Evolutionary conservation across 768 basidiomycete genomes (phyloP), one percentile per base, ranked within the genome.

Genomic region (Rhizopogon roseolus): DNA sequence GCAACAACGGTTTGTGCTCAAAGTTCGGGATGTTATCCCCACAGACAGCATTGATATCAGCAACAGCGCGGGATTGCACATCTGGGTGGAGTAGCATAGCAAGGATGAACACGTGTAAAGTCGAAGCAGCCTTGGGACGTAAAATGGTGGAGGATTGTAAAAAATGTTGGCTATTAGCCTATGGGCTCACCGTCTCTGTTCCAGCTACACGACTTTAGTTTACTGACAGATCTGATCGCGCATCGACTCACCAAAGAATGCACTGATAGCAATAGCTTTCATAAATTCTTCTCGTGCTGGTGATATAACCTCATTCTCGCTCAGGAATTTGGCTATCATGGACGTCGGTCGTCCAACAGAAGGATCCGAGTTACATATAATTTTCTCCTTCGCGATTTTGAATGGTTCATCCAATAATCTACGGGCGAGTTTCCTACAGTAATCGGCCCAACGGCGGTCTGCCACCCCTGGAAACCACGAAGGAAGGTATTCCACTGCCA

Each of bases 81-180:
- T 67, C 62, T 13, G 69, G 68, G 41, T 62, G 46, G n/a, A 64
- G 56, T 2, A 61, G 37, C 55, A 71, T 65, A 2, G 63, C 58
- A 17, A 71, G 50, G 28, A 69, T 34, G 17, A 71, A 62, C 3
- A 54, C 56, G n/a, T 53, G 13, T n/a, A 64, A 34, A 3, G 45
- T n/a, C 9, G 62, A 41, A 11, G 53, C 50, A 10, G 56, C 55
- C 65, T 67, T 45, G 1, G 28, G 17, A 45, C 1, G 29, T 44
- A 19, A 32, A 32, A 45, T 10, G 17, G 11, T 45, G 1, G 32
- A 28, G 1, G 28, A 45, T 13, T 45, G 11, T 19, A n/a, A 10
- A 45, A 19, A 7, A 16, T 48, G 27, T 17, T 38, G 32, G 14
- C 39, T 37, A n/a, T n/a, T n/a, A n/a, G n/a, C n/a, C n/a, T n/a